Evolutionary conservation across 352 stramenopile genomes (phyloP).

Genomic region (Pythium monospermum): DNA sequence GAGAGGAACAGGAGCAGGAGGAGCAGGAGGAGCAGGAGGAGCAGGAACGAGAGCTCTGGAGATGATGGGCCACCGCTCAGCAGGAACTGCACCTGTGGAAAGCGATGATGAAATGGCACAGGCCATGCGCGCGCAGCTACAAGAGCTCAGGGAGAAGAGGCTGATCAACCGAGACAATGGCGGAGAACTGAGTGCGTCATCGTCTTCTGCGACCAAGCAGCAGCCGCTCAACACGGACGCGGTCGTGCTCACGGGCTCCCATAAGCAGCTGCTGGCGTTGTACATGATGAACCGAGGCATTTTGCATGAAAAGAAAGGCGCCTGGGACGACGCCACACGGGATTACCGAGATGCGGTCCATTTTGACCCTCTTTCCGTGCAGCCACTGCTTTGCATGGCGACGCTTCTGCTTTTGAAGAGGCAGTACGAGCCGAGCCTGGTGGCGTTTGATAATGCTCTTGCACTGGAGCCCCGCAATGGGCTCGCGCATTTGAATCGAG

Average conservation of each 20-base stretch:
- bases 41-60: too few species aligned
- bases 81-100: too few species aligned
- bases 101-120: constrained; percentile 15
- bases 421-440: constrained; percentile 30
- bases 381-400: constrained; percentile 54
- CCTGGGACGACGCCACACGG: constrained; percentile 39
- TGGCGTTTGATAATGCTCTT: constrained; percentile 38
- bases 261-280: constrained; percentile 59
- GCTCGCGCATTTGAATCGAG: constrained; percentile 57
- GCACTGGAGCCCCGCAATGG: constrained; percentile 42
- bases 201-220: constrained; percentile 1
- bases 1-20: background rate
- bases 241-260: constrained; percentile 36
- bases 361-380: constrained; percentile 58
- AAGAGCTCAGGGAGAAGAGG: constrained; percentile 14
- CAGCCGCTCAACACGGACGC: background rate
- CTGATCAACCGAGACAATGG: background rate
- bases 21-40: too few species aligned
- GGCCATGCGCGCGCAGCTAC: constrained; percentile 19
- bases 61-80: too few species aligned
- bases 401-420: constrained; percentile 45
- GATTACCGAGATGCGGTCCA: constrained; percentile 61
- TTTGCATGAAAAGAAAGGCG: constrained; percentile 46
- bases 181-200: background rate
- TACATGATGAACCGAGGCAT: constrained; percentile 74